A percentile compares a stretch with the other conserved stretches of the same genome.
Conservation (phyloP, 441 rosid genomes). For the Populus hybrid region DNA sequence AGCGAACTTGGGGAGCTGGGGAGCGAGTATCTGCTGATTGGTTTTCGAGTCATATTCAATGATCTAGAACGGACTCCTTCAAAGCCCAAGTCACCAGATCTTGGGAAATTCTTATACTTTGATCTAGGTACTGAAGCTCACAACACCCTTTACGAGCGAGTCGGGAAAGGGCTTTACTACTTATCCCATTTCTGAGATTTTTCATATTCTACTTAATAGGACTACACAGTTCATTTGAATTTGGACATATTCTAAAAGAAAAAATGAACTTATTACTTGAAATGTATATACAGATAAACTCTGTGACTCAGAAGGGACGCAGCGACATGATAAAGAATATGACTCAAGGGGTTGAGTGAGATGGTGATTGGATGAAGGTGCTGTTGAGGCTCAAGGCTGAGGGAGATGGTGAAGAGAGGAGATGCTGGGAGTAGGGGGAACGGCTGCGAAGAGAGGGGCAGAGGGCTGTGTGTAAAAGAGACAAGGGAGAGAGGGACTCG, state of each 20-base stretch:
- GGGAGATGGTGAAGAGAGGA: too few relatives aligned
- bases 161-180: not conserved
- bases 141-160: not conserved
- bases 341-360: not conserved
- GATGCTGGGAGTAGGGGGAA: too few relatives aligned
- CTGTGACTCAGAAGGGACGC: not conserved
- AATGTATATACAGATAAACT: not conserved
- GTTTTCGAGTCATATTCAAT: conserved; percentile 24
- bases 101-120: not conserved
- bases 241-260: not conserved
- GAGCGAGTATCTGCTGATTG: conserved; percentile 30
- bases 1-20: conserved; percentile 30
- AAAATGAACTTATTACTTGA: not conserved
- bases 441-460: too few relatives aligned
- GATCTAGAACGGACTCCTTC: conserved; percentile 23
- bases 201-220: not conserved
- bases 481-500: too few relatives aligned
- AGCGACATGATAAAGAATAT: not conserved
- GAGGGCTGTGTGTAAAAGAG: too few relatives aligned
- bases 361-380: too few relatives aligned
- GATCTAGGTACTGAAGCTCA: not conserved
- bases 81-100: conserved; percentile 21
- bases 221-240: not conserved
- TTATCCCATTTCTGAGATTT: not conserved
- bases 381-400: too few relatives aligned